These are phyloP conservation scores for Phytopythium delawarense DNA, from an alignment of 352 stramenopile species.

Conservation along the genomic window DNA sequence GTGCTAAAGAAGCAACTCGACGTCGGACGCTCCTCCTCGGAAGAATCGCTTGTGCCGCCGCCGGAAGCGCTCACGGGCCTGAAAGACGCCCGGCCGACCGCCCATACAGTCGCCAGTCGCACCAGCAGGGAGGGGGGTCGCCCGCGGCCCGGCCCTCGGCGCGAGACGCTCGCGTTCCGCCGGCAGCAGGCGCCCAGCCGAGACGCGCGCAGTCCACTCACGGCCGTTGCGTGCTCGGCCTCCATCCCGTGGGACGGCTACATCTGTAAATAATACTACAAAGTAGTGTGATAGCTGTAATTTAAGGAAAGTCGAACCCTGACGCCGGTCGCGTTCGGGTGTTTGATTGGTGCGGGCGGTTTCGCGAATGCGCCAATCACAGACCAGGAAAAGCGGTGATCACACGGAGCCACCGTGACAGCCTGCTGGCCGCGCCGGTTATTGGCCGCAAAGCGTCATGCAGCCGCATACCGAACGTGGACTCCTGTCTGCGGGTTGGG, in stretches of 20 bases:
- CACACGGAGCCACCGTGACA: constrained; percentile 4
- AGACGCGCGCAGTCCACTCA: constrained; percentile 1
- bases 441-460: constrained; percentile 1
- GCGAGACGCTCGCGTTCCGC: constrained; percentile 2
- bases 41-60: constrained; percentile 12
- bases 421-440: not conserved
- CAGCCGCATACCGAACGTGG: not conserved
- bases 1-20: constrained; percentile 1
- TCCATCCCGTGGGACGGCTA: not conserved
- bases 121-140: not conserved
- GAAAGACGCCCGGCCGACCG: too few species aligned
- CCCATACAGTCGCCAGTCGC: not conserved
- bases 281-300: not conserved
- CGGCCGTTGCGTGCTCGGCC: not conserved
- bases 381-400: not conserved
- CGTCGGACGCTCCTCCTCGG: not conserved
- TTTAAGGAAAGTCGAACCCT: not conserved
- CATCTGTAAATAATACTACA: not conserved
- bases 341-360: constrained; percentile 2
- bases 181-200: not conserved
- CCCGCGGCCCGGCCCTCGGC: too few species aligned
- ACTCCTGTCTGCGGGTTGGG: not conserved
- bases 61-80: not conserved
- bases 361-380: constrained; percentile 6
- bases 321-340: not conserved